These are phyloP conservation scores for Vigna trinervia DNA, from an alignment of 306 rosid genomes.

Conservation along the genomic window DNA sequence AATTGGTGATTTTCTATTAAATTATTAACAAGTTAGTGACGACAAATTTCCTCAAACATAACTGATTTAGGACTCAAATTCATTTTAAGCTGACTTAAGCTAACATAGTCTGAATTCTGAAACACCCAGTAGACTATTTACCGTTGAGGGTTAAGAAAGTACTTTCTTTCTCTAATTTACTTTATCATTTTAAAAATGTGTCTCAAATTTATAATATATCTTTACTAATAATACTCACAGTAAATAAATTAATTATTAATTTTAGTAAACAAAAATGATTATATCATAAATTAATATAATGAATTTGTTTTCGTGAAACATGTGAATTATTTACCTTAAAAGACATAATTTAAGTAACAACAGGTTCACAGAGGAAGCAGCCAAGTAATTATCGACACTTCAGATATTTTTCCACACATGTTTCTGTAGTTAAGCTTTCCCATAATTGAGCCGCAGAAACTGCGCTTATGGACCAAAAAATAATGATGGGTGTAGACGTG, in stretches of 20 bases:
- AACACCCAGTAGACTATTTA: not conserved
- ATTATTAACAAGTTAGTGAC: not conserved
- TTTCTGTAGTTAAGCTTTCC: not conserved
- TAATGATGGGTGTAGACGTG: no score
- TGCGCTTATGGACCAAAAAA: not conserved
- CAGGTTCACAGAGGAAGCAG: not conserved
- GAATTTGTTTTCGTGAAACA: no score
- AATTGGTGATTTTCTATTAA: not conserved
- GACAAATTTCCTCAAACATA: not conserved
- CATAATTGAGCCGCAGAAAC: not conserved
- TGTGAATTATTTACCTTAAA: no score
- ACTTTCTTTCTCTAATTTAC: no score
- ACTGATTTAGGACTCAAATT: not conserved
- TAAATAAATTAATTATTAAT: no score
- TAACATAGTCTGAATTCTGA: not conserved
- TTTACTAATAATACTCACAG: no score
- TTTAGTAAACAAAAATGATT: no score
- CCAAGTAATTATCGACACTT: not conserved
- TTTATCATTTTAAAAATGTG: no score
- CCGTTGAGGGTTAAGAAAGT: constrained; percentile 9
- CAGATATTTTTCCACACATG: not conserved
- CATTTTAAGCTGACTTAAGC: not conserved
- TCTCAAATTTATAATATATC: no score
- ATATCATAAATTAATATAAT: no score
- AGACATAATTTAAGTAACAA: no score